These are phyloP conservation scores for Psophocarpus tetragonolobus DNA, from an alignment of 306 rosid species.

Conservation along the genomic window DNA sequence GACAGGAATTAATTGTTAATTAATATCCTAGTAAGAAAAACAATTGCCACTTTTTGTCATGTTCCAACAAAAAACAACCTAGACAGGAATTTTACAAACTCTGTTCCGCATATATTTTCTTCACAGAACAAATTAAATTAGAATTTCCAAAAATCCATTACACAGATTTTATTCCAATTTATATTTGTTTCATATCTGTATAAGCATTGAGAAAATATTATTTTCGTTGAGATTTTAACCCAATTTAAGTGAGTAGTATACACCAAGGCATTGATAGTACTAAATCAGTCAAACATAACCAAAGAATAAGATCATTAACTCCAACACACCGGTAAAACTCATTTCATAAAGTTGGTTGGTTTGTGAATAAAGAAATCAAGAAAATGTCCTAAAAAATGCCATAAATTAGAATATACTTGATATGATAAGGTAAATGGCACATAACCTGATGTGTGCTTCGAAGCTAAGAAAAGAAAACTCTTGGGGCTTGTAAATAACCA, in stretches of 20 bases:
- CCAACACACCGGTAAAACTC: background rate
- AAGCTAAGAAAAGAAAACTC: background rate
- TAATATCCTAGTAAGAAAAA: background rate
- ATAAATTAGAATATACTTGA: background rate
- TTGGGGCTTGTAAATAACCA: background rate
- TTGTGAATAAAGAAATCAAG: background rate
- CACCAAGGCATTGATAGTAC: background rate
- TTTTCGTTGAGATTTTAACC: background rate
- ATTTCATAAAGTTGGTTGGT: background rate
- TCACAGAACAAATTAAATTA: background rate
- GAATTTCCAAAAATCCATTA: background rate
- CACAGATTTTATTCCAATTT: background rate
- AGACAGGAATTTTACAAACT: background rate
- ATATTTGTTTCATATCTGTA: background rate
- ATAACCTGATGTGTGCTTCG: background rate
- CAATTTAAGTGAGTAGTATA: background rate
- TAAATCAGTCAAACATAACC: background rate
- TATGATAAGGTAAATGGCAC: background rate
- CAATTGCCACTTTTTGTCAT: background rate
- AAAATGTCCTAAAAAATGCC: background rate
- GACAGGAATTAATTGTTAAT: background rate
- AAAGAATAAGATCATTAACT: background rate
- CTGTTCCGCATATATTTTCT: background rate
- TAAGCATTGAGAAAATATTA: conserved; percentile 4
- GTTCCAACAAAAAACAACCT: background rate